Evolutionary conservation across 345 rosid species (phyloP).

Genomic region (Salix arbutifolia): DNA sequence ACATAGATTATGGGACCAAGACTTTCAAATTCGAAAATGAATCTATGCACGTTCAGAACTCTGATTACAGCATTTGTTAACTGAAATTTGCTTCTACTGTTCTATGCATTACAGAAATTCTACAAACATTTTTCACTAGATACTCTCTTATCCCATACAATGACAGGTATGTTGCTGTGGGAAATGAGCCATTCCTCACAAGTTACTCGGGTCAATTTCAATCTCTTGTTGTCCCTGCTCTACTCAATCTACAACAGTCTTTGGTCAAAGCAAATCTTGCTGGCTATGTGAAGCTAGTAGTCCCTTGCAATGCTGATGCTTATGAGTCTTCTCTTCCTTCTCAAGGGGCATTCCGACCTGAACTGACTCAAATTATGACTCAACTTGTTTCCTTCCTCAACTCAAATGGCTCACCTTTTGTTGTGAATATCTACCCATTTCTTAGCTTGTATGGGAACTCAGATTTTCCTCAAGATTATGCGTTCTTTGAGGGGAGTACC

Average conservation of each 20-base stretch:
- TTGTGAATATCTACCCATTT: constrained; percentile 94
- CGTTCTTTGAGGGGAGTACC: constrained; percentile 78
- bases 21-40: neutral
- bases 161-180: constrained; percentile 82
- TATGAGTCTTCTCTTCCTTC: constrained; percentile 81
- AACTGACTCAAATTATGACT: constrained; percentile 75
- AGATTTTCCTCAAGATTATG: constrained; percentile 92
- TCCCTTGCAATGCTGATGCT: constrained; percentile 97
- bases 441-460: constrained; percentile 83
- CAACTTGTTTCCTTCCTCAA: constrained; percentile 77
- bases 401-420: constrained; percentile 84
- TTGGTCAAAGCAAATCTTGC: constrained; percentile 79
- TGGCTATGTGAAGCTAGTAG: constrained; percentile 71
- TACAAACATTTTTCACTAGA: neutral
- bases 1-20: neutral
- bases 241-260: constrained; percentile 78
- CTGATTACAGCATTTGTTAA: neutral
- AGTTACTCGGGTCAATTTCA: constrained; percentile 67
- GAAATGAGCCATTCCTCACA: constrained; percentile 89
- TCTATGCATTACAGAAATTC: neutral
- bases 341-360: constrained; percentile 83
- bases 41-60: neutral
- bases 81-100: neutral
- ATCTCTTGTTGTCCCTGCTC: constrained; percentile 71
- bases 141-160: constrained; percentile 7